phyloP scores from a whole-genome alignment of 306 rosid species.

The Quillaja saponaria region DNA sequence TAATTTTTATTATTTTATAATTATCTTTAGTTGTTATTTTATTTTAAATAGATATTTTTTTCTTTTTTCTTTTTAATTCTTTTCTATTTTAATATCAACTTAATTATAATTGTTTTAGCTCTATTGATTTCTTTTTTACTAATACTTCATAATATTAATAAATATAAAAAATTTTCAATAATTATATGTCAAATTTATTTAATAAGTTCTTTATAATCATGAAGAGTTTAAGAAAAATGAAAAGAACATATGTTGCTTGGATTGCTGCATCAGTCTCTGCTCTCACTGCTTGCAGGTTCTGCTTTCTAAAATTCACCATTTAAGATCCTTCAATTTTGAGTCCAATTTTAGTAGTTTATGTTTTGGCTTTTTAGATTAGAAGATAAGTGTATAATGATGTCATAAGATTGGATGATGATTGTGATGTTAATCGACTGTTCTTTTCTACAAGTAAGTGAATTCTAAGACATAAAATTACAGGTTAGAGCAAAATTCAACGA shows the following conservation, averaged over 20 bases:
- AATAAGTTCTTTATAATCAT: too few relatives aligned
- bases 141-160: too few relatives aligned
- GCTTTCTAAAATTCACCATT: slow-evolving; percentile 6
- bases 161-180: too few relatives aligned
- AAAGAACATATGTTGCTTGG: slow-evolving; percentile 83
- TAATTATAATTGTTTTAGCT: too few relatives aligned
- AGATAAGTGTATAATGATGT: slow-evolving; percentile 86
- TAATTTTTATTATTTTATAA: too few relatives aligned
- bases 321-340: background rate
- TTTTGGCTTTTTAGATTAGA: slow-evolving; percentile 59
- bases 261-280: slow-evolving; percentile 86
- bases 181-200: too few relatives aligned
- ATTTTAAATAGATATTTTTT: too few relatives aligned
- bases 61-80: too few relatives aligned
- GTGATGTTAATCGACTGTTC: slow-evolving; percentile 72
- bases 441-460: slow-evolving; percentile 68
- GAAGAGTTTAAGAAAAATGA: slow-evolving; percentile 85
- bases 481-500: background rate
- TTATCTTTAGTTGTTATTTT: too few relatives aligned
- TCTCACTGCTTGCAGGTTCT: slow-evolving; percentile 88
- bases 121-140: too few relatives aligned
- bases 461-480: background rate
- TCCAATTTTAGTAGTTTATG: slow-evolving; percentile 1
- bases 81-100: too few relatives aligned
- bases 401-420: slow-evolving; percentile 72